phyloP scores from a whole-genome alignment of 2,329 filamentous ascomycete species.

The Xylariaceae sp. region DNA sequence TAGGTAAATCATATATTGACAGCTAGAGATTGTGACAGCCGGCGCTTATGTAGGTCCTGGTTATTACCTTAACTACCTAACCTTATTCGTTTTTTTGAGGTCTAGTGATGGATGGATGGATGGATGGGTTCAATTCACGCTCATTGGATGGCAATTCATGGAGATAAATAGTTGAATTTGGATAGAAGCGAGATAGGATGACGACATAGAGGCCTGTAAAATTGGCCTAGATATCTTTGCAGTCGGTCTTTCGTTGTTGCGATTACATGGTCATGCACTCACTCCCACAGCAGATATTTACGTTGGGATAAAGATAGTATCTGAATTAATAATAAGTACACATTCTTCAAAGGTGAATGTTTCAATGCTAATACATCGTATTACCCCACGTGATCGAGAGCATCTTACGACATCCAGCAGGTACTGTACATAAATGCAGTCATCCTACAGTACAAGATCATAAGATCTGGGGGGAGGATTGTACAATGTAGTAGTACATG shows the following conservation, averaged over 20 bases:
- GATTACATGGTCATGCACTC: too few relatives aligned
- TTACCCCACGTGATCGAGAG: neutral
- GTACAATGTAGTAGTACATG: neutral
- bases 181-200: slow-evolving; percentile 4
- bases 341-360: neutral
- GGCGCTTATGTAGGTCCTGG: slow-evolving; percentile 19
- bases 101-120: neutral
- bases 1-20: slow-evolving; percentile 2
- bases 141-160: slow-evolving; percentile 6
- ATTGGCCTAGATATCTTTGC: neutral
- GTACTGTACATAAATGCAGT: neutral
- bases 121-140: too few relatives aligned
- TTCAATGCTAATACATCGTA: neutral
- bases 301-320: too few relatives aligned
- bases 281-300: too few relatives aligned
- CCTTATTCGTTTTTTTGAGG: neutral
- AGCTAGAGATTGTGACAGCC: slow-evolving; percentile 4
- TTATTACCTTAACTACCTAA: neutral
- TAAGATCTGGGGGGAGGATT: slow-evolving; percentile 20
- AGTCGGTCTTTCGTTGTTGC: too few relatives aligned
- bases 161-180: too few relatives aligned
- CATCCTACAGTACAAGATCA: too few relatives aligned
- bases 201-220: slow-evolving; percentile 7
- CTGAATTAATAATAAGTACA: too few relatives aligned
- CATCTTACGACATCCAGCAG: neutral